These are phyloP conservation scores for Pyrrhoderma lamaoense DNA, from an alignment of 1,284 basidiomycete genomes.

Conservation along the genomic window DNA sequence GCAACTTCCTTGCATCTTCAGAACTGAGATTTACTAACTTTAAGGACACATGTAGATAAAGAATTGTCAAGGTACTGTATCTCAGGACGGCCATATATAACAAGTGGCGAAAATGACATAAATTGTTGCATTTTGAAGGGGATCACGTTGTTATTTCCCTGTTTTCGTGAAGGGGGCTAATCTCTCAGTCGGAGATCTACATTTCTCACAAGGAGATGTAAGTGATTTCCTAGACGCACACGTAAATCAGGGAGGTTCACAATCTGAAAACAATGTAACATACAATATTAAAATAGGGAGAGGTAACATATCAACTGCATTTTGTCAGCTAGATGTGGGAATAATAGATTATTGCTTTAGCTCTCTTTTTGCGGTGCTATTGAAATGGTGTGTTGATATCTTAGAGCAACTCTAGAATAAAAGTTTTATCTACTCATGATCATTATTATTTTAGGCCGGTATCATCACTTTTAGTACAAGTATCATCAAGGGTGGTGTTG, in stretches of 20 bases:
- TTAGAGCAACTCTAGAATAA: no score
- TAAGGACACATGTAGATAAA: no score
- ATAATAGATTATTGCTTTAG: slow-evolving; percentile 26
- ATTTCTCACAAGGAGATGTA: slow-evolving; percentile 78
- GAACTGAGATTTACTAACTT: no score
- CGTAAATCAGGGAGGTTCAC: no score
- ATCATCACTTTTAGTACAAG: slow-evolving; percentile 67
- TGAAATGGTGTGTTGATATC: slow-evolving; percentile 47
- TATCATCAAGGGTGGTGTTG: slow-evolving; percentile 69
- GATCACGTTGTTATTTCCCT: slow-evolving; percentile 69
- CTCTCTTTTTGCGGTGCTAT: slow-evolving; percentile 75
- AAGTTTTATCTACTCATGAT: slow-evolving; percentile 2
- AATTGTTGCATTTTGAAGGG: slow-evolving; percentile 30
- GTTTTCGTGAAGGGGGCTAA: slow-evolving; percentile 74
- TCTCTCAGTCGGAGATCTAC: slow-evolving; percentile 71
- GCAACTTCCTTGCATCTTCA: no score
- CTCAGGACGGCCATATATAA: slow-evolving; percentile 20
- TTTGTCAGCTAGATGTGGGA: no score
- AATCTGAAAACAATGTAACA: no score
- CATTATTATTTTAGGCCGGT: slow-evolving; percentile 45
- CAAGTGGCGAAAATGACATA: neutral
- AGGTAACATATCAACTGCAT: slow-evolving; percentile 31
- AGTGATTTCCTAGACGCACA: no score
- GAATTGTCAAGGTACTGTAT: slow-evolving; percentile 60
- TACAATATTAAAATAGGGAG: no score